Base-by-base conservation (phyloP, 345 rosid genomes). In the Gossypium bickii region DNA sequence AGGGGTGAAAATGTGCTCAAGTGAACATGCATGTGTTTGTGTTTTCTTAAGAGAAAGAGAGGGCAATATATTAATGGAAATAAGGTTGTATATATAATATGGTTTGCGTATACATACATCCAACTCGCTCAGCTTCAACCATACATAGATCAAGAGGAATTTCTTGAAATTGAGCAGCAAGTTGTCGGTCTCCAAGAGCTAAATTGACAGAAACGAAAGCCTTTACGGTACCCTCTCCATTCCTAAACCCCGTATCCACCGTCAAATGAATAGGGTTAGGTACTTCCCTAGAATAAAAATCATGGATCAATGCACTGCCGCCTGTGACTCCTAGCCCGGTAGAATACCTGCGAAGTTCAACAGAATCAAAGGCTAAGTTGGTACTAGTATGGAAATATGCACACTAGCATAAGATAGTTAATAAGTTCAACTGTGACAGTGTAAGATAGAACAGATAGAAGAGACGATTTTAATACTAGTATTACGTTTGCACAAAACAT, bases 111-210 rank as follows among this genome's bases (percentile, higher is more conserved):
- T 69, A 78, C 98, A 76, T 86, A 93, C 99, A 93, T 87, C 97
- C 99, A 70, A 96, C 86, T 75, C 92, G 89, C 82, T 90, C 99
- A 34, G 98, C 99, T 79, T 95, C 98, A 70, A 87, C 82, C 97
- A 92, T 93, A 24, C 93, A 90, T 72, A 93, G 94, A 88, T 96
- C 99, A 76, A 91, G 84, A 72, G 97, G 97, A 79, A 93, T 87
- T 89, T 92, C 99, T 83, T 91, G 97, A 79, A 96, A 96, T 61
- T 93, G 98, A 45, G 97, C 97, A 64, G 97, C 98, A 63, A 96
- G 89, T 7, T 84, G 97, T 61, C 79, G 82, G 79, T 91, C 98
- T n/a, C 93, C 97, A 83, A 93, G 91, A 10, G 92, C 79, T 82
- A 96, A 84, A 79, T 87, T 88, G 18, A 85, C 85, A 34, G 97